Conservation (phyloP, 2,329 filamentous ascomycete genomes). For the Beauveria bassiana region DNA sequence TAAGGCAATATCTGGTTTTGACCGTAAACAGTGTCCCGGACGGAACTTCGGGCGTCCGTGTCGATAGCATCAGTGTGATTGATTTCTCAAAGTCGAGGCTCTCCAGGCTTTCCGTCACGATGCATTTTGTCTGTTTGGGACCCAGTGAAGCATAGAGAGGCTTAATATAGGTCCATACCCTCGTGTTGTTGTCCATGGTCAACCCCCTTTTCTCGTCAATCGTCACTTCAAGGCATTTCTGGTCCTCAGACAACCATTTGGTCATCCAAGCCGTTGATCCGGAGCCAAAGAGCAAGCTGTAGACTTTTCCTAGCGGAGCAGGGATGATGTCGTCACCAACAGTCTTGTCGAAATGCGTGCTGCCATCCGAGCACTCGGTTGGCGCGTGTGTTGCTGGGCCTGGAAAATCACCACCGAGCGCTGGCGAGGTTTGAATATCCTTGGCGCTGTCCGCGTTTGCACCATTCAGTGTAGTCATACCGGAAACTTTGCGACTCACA, state of each 20-base stretch:
- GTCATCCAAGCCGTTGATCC: slow-evolving; percentile 73
- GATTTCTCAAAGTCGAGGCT: slow-evolving; percentile 79
- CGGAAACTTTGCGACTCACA: slow-evolving; percentile 66
- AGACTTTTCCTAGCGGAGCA: slow-evolving; percentile 87
- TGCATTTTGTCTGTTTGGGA: slow-evolving; percentile 89
- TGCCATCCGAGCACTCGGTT: slow-evolving; percentile 76
- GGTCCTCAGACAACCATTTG: slow-evolving; percentile 77
- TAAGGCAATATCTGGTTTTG: slow-evolving; percentile 91
- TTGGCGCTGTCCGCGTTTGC: slow-evolving; percentile 40
- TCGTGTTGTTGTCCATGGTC: slow-evolving; percentile 63
- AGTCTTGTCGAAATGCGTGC: slow-evolving; percentile 74
- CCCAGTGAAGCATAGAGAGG: slow-evolving; percentile 78
- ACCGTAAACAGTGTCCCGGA: slow-evolving; percentile 85
- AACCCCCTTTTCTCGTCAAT: slow-evolving; percentile 79
- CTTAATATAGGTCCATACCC: slow-evolving; percentile 84
- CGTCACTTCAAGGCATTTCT: slow-evolving; percentile 82
- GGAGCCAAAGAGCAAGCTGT: slow-evolving; percentile 78
- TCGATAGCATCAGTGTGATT: slow-evolving; percentile 72
- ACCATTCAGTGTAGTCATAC: slow-evolving; percentile 35
- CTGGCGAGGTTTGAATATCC: slow-evolving; percentile 36
- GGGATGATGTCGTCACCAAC: slow-evolving; percentile 80
- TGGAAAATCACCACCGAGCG: slow-evolving; percentile 60
- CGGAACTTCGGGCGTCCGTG: slow-evolving; percentile 89
- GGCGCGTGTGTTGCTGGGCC: slow-evolving; percentile 74
- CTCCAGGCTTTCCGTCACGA: slow-evolving; percentile 79